Evolutionary conservation across 2,329 filamentous ascomycete genomes (phyloP).

Genomic region (Fusarium pseudograminearum): DNA sequence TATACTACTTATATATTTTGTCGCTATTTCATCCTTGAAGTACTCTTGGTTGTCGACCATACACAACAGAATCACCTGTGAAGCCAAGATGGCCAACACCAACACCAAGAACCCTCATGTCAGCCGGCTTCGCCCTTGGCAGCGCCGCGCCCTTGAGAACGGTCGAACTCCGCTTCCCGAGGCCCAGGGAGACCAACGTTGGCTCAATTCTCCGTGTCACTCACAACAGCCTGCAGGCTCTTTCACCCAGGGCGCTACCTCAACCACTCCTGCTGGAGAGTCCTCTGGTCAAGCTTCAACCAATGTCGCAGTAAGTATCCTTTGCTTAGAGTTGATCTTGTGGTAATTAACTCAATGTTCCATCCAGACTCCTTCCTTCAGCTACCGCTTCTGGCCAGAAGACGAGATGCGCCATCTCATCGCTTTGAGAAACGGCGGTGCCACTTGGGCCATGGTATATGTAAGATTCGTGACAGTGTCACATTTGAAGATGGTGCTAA

Average conservation of each 20-base stretch:
- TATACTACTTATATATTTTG: neutral
- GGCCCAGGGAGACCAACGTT: neutral
- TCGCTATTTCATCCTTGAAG: too few relatives aligned
- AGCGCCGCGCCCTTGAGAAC: neutral
- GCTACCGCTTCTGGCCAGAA: conserved; percentile 14
- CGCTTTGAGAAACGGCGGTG: neutral
- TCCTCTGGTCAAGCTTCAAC: rapidly evolving
- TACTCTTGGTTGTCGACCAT: neutral
- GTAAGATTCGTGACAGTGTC: neutral
- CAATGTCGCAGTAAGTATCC: neutral
- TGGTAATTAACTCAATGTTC: neutral
- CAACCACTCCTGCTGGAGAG: too few relatives aligned
- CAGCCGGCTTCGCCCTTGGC: conserved; percentile 5
- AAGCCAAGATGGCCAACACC: neutral
- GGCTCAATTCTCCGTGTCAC: neutral
- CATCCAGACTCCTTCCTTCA: neutral
- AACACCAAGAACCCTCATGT: neutral
- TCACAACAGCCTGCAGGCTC: too few relatives aligned
- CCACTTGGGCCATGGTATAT: neutral
- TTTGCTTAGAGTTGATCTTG: neutral
- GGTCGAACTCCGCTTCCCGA: conserved; percentile 18
- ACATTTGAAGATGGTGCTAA: neutral
- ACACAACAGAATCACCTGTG: neutral
- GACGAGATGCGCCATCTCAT: conserved; percentile 19
- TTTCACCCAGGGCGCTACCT: neutral